A percentile compares a stretch with the other conserved stretches of the same genome.
phyloP scores from a whole-genome alignment of 306 rosid species.

The Fragaria iinumae region DNA sequence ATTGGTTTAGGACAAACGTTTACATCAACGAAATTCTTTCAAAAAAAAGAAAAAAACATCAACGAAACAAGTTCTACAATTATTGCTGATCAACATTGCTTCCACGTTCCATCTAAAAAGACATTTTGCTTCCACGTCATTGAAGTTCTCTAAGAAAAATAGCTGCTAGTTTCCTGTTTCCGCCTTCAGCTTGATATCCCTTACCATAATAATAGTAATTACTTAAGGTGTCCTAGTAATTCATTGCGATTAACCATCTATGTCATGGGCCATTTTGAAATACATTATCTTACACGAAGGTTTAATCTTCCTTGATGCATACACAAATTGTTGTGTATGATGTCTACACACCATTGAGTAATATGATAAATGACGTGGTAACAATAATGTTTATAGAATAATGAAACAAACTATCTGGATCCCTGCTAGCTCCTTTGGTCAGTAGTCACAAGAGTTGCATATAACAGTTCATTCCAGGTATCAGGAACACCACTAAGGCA shows the following conservation, averaged over 20 bases:
- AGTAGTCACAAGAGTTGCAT: slow-evolving; percentile 13
- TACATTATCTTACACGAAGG: not conserved
- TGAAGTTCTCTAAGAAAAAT: not conserved
- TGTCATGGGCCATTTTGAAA: not conserved
- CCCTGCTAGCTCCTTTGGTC: not conserved
- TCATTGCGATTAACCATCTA: not conserved
- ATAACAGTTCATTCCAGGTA: slow-evolving; percentile 31
- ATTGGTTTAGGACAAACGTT: not conserved
- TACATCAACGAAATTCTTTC: no score
- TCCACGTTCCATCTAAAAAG: no score
- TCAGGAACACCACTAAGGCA: slow-evolving; percentile 43
- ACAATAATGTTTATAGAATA: not conserved
- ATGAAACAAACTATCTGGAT: not conserved
- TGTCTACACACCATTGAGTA: not conserved
- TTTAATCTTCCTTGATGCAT: not conserved
- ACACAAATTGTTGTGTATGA: not conserved
- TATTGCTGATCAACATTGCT: no score
- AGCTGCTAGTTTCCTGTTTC: not conserved
- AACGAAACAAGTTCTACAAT: not conserved
- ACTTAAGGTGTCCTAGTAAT: not conserved
- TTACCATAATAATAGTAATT: not conserved
- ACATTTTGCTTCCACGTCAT: not conserved
- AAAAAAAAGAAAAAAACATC: no score
- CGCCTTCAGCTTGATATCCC: not conserved
- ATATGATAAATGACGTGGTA: not conserved